These are phyloP conservation scores for Sporopachydermia lactativora DNA, from an alignment of 805 yeast genomes.

Conservation along the genomic window DNA sequence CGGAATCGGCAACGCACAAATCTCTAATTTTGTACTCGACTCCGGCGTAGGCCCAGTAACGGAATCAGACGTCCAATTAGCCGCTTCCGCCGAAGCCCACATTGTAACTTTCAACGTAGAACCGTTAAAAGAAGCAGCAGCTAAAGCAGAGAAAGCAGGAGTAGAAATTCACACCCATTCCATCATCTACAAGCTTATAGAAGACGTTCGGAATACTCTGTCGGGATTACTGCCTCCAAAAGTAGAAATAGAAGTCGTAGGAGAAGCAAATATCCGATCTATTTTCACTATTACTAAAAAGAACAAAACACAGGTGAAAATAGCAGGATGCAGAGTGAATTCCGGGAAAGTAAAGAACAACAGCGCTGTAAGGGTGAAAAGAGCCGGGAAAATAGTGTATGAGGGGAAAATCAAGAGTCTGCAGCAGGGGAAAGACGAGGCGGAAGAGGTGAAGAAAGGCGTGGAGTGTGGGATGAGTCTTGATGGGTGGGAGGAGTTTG, in stretches of 20 bases:
- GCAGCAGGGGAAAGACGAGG: conserved; percentile 74
- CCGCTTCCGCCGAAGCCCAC: conserved; percentile 54
- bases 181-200: conserved; percentile 79
- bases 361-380: conserved; percentile 40
- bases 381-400: conserved; percentile 33
- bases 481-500: conserved; percentile 47
- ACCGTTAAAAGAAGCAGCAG: conserved; percentile 47
- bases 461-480: conserved; percentile 82
- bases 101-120: conserved; percentile 68
- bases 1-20: conserved; percentile 80
- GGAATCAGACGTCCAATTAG: conserved; percentile 53
- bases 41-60: conserved; percentile 70
- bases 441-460: conserved; percentile 65
- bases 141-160: conserved; percentile 40
- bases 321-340: conserved; percentile 81
- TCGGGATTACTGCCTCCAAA: conserved; percentile 48
- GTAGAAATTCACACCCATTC: conserved; percentile 52
- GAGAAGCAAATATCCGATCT: conserved; percentile 57
- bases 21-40: conserved; percentile 50
- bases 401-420: conserved; percentile 57
- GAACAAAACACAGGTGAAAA: conserved; percentile 31
- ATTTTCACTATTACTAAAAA: conserved; percentile 56
- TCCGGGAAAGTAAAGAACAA: conserved; percentile 54
- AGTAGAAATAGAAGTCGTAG: conserved; percentile 47
- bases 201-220: conserved; percentile 59